Percentiles rank a stretch among this genome's conserved stretches.
phyloP scores from a whole-genome alignment of 2,329 filamentous ascomycete genomes.

The Colletotrichum brevisporum region DNA sequence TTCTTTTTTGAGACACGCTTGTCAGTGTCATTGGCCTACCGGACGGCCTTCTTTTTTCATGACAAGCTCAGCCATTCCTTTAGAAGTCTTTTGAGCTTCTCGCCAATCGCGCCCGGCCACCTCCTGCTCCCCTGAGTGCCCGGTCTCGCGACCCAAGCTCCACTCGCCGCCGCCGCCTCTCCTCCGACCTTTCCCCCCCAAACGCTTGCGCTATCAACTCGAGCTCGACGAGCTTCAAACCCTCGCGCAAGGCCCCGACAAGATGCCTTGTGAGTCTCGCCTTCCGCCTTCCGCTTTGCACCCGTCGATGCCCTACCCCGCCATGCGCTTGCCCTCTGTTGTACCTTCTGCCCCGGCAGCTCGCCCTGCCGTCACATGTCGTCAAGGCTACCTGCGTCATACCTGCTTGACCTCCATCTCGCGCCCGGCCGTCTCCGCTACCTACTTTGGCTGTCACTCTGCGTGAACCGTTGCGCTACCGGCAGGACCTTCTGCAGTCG shows the following conservation, averaged over 20 bases:
- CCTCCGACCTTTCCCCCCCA: constrained; percentile 11
- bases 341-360: constrained; percentile 13
- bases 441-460: constrained; percentile 13
- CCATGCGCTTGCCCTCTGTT: constrained; percentile 30
- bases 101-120: constrained; percentile 29
- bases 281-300: not conserved
- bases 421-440: constrained; percentile 14
- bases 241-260: constrained; percentile 41
- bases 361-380: constrained; percentile 35
- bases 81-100: constrained; percentile 41
- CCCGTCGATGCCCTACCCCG: not conserved
- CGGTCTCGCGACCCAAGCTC: constrained; percentile 42
- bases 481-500: not conserved
- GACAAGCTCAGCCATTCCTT: constrained; percentile 43
- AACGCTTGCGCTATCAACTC: constrained; percentile 36
- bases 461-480: not conserved
- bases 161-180: constrained; percentile 9
- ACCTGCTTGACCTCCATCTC: constrained; percentile 21
- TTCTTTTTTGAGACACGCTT: constrained; percentile 39
- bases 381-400: constrained; percentile 38
- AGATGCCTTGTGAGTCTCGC: constrained; percentile 45
- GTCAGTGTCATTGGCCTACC: constrained; percentile 40
- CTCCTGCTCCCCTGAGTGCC: constrained; percentile 35
- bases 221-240: constrained; percentile 37
- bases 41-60: constrained; percentile 40